These are phyloP conservation scores for Hypoxylon sp. DNA, from an alignment of 2,329 filamentous ascomycete species.

Conservation along the genomic window DNA sequence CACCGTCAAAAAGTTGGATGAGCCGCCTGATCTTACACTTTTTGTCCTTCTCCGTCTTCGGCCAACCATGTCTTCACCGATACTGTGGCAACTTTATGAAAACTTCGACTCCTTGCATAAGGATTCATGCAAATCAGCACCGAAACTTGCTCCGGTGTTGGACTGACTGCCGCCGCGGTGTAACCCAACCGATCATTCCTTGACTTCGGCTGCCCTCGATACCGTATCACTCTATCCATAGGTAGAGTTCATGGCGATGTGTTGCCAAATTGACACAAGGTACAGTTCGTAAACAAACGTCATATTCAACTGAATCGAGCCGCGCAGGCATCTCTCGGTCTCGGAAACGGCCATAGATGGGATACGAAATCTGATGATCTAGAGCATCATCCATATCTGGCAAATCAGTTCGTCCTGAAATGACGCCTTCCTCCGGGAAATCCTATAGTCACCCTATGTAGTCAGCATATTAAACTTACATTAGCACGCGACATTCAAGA, in stretches of 20 bases:
- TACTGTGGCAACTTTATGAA: conserved; percentile 31
- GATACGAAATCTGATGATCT: conserved; percentile 6
- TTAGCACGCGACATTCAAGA: conserved; percentile 2
- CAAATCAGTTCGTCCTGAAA: conserved; percentile 22
- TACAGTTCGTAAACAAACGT: background rate
- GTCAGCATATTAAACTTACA: conserved; percentile 21
- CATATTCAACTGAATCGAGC: conserved; percentile 1
- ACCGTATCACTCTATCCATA: background rate
- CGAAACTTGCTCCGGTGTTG: conserved; percentile 30
- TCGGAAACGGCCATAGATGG: background rate
- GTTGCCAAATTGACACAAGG: background rate
- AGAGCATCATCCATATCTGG: conserved; percentile 24
- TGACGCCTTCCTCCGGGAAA: conserved; percentile 19
- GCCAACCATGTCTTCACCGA: conserved; percentile 25
- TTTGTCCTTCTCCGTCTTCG: conserved; percentile 25
- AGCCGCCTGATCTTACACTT: conserved; percentile 23
- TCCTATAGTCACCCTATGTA: conserved; percentile 24
- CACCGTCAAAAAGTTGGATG: background rate
- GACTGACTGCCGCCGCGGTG: conserved; percentile 17
- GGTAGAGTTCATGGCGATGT: background rate
- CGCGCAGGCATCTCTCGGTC: conserved; percentile 8
- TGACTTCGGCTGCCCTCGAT: conserved; percentile 2
- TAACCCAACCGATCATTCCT: conserved; percentile 11
- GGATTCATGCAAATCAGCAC: conserved; percentile 32
- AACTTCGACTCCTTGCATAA: conserved; percentile 31